phyloP scores from a whole-genome alignment of 1,284 basidiomycete genomes.

The Quambalaria eucalypti region DNA sequence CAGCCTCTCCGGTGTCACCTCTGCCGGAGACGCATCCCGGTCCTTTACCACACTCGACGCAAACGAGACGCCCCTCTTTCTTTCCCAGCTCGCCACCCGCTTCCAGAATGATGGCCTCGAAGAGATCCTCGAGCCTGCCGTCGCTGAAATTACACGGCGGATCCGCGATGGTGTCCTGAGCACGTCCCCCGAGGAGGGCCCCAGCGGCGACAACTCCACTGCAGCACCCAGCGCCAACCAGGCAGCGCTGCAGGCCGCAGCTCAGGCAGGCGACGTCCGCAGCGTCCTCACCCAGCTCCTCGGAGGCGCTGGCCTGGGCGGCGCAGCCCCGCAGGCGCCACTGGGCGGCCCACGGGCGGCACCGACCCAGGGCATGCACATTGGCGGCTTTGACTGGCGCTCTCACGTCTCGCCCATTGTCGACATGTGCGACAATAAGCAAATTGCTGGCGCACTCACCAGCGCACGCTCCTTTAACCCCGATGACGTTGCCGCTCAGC shows the following conservation, averaged over 20 bases:
- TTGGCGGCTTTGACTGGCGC: slow-evolving; percentile 61
- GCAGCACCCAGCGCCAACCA: background rate
- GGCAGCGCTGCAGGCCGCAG: slow-evolving; percentile 11
- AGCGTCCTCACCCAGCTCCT: slow-evolving; percentile 34
- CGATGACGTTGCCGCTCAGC: slow-evolving; percentile 53
- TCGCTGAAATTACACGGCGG: slow-evolving; percentile 31
- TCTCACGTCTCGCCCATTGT: slow-evolving; percentile 72
- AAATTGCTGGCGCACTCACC: slow-evolving; percentile 57
- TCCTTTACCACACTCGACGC: slow-evolving; percentile 41
- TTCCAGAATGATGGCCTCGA: slow-evolving; percentile 49
- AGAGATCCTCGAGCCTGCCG: slow-evolving; percentile 50
- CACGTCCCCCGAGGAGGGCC: background rate
- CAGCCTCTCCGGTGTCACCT: background rate
- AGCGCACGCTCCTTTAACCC: slow-evolving; percentile 64
- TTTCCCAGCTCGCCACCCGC: slow-evolving; percentile 50
- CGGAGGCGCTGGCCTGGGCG: slow-evolving; percentile 6
- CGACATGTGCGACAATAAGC: slow-evolving; percentile 69
- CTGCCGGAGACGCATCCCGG: background rate
- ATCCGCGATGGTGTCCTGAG: slow-evolving; percentile 24
- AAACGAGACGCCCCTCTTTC: slow-evolving; percentile 49
- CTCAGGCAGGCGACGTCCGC: slow-evolving; percentile 27
- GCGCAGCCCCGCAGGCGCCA: slow-evolving; percentile 14
- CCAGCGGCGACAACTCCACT: background rate
- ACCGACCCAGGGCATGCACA: slow-evolving; percentile 34
- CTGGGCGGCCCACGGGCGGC: background rate